phyloP scores from a whole-genome alignment of 2,329 filamentous ascomycete genomes.

The Pyricularia sp. region DNA sequence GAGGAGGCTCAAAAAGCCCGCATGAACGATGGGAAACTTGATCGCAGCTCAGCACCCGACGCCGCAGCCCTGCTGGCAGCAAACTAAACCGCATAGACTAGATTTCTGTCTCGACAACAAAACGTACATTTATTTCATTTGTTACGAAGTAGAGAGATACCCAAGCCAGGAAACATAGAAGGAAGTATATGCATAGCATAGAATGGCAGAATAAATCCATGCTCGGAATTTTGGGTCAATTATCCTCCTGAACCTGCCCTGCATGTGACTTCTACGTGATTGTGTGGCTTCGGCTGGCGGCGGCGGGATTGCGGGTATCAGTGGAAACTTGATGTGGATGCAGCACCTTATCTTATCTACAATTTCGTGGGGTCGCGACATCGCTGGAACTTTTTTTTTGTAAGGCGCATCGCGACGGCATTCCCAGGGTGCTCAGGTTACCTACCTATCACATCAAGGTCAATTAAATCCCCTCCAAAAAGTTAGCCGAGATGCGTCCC shows the following conservation, averaged over 20 bases:
- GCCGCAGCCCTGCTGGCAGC: constrained; percentile 45
- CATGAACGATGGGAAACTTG: constrained; percentile 27
- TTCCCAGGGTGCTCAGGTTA: background rate
- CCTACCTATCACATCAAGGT: background rate
- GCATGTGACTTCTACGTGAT: background rate
- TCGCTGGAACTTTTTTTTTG: background rate
- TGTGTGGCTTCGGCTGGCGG: background rate
- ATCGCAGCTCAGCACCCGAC: constrained; percentile 33
- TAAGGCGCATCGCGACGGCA: background rate
- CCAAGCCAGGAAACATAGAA: background rate
- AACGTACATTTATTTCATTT: background rate
- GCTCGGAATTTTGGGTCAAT: background rate
- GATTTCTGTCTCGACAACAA: background rate
- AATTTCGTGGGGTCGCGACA: constrained; percentile 1
- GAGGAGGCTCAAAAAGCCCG: constrained; percentile 29
- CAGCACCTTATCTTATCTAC: background rate
- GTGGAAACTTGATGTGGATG: background rate
- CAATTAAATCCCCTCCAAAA: background rate
- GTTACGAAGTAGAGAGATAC: constrained; percentile 1
- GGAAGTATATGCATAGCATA: background rate
- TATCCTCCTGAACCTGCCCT: background rate
- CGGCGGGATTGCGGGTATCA: background rate
- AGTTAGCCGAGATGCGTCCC: constrained; percentile 12
- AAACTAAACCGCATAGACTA: constrained; percentile 23
- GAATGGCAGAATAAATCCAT: background rate